Evolutionary conservation across 2,329 filamentous ascomycete genomes (phyloP), one percentile per base, ranked within the genome.

Genomic region (Colletotrichum filicis): DNA sequence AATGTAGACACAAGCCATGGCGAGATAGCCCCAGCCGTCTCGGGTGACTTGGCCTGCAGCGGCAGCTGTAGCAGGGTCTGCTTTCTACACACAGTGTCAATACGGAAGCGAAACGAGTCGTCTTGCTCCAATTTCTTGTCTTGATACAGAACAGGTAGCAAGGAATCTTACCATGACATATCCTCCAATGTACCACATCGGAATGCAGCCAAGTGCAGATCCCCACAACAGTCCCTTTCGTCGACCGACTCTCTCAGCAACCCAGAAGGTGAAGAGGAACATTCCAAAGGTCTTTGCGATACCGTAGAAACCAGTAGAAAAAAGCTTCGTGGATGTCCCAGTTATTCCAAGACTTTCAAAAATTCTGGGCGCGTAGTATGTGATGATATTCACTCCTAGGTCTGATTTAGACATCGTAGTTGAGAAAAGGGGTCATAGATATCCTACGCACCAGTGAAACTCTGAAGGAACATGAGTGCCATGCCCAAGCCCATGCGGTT

Each of bases 401-500:
- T 16, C 14, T 37, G 5, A 37, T 1, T 37, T 9, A 37, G 14
- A 37, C 14, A 37, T 37, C 2, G 35, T 16, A 37, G 35, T 4
- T 16, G 4, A 11, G 3, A n/a, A 19, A n/a, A 6, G 26, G 19
- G 24, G 12, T 71, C 2, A 60, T 59, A 24, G 69, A 30, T 22
- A 66, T 9, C 8, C 30, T 30, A 30, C 59, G 28, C 70, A 66
- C 75, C 80, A 0, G 79, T 81, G 58, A 81, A 78, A 35, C 78
- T 79, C 75, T 83, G 80, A 5, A 81, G 74, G 42, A 82, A 80
- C 80, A 83, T 82, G 87, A 91, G 87, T 84, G 90, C 76, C 87
- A 84, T 46, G 56, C 81, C 89, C 82, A 91, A 74, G 80, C 87
- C 52, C 84, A 85, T 19, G 79, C 87, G 9, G 86, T 88, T 81